phyloP scores from a whole-genome alignment of 2,329 filamentous ascomycete genomes.

The Botrytis cinerea region DNA sequence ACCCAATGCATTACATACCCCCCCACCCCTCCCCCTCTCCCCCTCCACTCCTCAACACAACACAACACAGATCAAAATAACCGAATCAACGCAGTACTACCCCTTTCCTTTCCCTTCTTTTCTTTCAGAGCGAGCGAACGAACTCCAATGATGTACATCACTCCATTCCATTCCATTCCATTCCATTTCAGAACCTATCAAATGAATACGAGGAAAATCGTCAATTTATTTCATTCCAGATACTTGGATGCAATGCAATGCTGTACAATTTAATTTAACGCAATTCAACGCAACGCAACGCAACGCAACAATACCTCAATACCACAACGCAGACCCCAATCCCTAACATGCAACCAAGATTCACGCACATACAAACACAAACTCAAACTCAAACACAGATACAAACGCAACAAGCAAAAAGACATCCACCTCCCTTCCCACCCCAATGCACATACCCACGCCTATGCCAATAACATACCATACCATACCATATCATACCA shows the following conservation, averaged over 20 bases:
- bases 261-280: too few species aligned
- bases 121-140: too few species aligned
- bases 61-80: background rate
- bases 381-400: background rate
- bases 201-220: background rate
- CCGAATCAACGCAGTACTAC: background rate
- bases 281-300: background rate
- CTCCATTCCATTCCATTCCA: too few species aligned
- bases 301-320: background rate
- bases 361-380: background rate
- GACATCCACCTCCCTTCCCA: background rate
- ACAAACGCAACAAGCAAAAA: background rate
- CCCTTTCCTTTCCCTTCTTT: background rate
- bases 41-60: background rate
- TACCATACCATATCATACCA: too few species aligned
- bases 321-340: background rate
- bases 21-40: background rate
- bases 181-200: accelerated
- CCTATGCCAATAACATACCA: background rate
- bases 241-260: background rate
- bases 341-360: background rate
- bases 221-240: background rate
- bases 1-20: background rate
- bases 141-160: too few species aligned
- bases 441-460: background rate